Percentiles rank a stretch among this genome's conserved stretches.
These are phyloP conservation scores for Sedum album DNA, from an alignment of 164 flowering plant species.

Conservation along the genomic window DNA sequence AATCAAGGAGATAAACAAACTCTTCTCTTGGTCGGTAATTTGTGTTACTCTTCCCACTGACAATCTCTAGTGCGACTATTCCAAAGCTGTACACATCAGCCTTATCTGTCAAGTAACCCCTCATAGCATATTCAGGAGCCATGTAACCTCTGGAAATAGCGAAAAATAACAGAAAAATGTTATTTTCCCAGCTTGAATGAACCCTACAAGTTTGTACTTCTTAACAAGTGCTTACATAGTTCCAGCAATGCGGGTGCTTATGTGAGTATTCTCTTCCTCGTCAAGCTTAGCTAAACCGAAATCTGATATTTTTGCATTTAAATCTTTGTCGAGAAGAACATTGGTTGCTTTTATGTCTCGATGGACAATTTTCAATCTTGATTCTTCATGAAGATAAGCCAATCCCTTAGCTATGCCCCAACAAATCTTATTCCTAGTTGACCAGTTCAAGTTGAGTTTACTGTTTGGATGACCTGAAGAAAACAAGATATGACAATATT, in stretches of 20 bases:
- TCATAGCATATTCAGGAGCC: constrained; percentile 42
- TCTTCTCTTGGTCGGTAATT: constrained; percentile 27
- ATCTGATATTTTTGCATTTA: constrained; percentile 38
- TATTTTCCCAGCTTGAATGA: background rate
- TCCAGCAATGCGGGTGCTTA: constrained; percentile 78
- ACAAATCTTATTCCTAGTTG: constrained; percentile 48
- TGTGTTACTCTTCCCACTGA: constrained; percentile 33
- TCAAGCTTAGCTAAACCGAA: constrained; percentile 48
- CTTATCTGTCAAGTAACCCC: constrained; percentile 37
- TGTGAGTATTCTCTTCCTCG: constrained; percentile 67
- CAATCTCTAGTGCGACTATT: constrained; percentile 33
- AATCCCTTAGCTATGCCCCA: constrained; percentile 63
- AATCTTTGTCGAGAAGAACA: constrained; percentile 55
- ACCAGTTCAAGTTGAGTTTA: constrained; percentile 45
- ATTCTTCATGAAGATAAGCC: constrained; percentile 72
- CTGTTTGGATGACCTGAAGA: constrained; percentile 27
- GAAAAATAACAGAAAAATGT: background rate
- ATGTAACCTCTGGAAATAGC: constrained; percentile 30
- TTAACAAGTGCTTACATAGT: constrained; percentile 38
- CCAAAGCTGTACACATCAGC: constrained; percentile 43
- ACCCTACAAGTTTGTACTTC: background rate
- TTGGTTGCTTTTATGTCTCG: constrained; percentile 73
- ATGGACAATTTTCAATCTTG: constrained; percentile 68
- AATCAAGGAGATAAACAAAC: constrained; percentile 32
- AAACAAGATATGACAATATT: background rate